Evolutionary conservation across 2,329 filamentous ascomycete genomes (phyloP).

Genomic region (Chaetomium globosum): DNA sequence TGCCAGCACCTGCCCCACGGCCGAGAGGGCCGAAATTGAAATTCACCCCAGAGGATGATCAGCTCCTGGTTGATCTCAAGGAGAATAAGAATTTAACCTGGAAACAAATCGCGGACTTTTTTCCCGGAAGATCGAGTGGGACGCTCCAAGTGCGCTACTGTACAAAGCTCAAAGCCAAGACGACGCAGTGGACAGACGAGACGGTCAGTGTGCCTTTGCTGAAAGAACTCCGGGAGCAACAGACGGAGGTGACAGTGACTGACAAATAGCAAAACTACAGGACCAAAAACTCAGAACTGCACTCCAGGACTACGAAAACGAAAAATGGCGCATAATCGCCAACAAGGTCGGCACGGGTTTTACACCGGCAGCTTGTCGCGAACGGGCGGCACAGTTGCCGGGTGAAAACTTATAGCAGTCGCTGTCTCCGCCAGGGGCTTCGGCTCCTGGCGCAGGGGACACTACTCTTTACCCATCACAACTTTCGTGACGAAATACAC

Average conservation of each 20-base stretch:
- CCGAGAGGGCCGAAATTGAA: conserved; percentile 89
- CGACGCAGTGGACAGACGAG: conserved; percentile 89
- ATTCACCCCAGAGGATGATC: conserved; percentile 90
- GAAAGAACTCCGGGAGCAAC: neutral
- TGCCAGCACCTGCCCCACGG: conserved; percentile 79
- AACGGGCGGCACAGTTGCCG: conserved; percentile 69
- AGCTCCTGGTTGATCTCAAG: conserved; percentile 83
- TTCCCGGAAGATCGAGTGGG: conserved; percentile 85
- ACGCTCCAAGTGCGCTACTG: conserved; percentile 93
- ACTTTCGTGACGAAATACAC: conserved; percentile 27
- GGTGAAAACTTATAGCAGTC: conserved; percentile 59
- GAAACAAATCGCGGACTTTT: conserved; percentile 98
- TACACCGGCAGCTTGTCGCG: conserved; percentile 82
- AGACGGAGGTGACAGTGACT: conserved; percentile 5
- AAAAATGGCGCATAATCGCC: conserved; percentile 90
- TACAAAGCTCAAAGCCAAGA: conserved; percentile 92
- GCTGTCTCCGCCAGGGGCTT: conserved; percentile 54
- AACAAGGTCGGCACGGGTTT: conserved; percentile 90
- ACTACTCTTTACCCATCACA: conserved; percentile 49
- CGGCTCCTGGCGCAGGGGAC: conserved; percentile 52
- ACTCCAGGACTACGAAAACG: conserved; percentile 82
- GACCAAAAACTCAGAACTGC: conserved; percentile 75
- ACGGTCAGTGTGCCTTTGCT: conserved; percentile 65
- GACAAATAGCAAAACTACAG: conserved; percentile 47
- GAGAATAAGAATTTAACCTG: conserved; percentile 93